Percentiles rank a stretch among this genome's conserved stretches.
These are phyloP conservation scores for Viridothelium virens DNA, from an alignment of 495 filamentous ascomycete genomes.

Conservation along the genomic window DNA sequence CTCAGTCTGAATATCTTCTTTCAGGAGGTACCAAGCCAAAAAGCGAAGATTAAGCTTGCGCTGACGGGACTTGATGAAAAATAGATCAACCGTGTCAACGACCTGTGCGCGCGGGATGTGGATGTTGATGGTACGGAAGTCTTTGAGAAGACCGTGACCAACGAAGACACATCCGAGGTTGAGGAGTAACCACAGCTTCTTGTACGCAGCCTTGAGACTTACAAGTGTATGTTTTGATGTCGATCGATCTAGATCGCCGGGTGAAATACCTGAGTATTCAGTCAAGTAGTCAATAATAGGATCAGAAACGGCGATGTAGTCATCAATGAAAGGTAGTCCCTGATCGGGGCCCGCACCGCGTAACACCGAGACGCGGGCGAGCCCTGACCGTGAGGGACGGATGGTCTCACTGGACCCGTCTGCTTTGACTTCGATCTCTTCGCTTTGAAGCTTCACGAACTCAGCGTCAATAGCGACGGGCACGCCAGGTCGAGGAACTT, in stretches of 20 bases:
- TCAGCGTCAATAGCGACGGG: constrained; percentile 90
- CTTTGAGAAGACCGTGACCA: constrained; percentile 82
- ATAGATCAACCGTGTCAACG: constrained; percentile 85
- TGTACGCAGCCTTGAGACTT: constrained; percentile 84
- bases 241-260: constrained; percentile 69
- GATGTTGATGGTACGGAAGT: constrained; percentile 97
- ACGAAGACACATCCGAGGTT: constrained; percentile 93
- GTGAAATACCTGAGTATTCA: constrained; percentile 79
- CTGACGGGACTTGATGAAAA: constrained; percentile 58
- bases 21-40: constrained; percentile 77
- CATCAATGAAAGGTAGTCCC: constrained; percentile 86
- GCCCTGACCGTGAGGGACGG: constrained; percentile 70
- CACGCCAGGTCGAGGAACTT: constrained; percentile 60
- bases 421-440: constrained; percentile 87
- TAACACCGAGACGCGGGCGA: constrained; percentile 83
- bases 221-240: constrained; percentile 73
- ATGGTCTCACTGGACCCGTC: constrained; percentile 82
- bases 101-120: constrained; percentile 86
- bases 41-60: constrained; percentile 82
- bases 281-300: constrained; percentile 95
- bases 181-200: constrained; percentile 92
- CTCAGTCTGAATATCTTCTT: constrained; percentile 76
- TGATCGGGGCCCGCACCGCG: constrained; percentile 67
- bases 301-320: constrained; percentile 87
- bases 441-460: constrained; percentile 82